Conservation (phyloP, 495 filamentous ascomycete species). For the Tricharina praecox region DNA sequence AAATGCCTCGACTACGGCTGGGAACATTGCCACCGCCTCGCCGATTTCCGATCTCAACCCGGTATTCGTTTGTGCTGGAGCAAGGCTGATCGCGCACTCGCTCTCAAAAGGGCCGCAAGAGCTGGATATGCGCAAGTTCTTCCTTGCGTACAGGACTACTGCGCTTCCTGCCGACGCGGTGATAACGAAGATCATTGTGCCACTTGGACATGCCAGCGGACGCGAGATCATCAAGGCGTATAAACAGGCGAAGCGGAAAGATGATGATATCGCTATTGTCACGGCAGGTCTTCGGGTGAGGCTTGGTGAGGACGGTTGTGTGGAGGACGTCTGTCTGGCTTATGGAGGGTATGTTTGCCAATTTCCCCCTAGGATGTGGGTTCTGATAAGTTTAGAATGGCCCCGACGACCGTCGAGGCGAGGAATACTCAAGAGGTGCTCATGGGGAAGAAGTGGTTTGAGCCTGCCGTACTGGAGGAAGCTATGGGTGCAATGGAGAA, state of each 20-base stretch:
- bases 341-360: constrained; percentile 45
- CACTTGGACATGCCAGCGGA: constrained; percentile 33
- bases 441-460: constrained; percentile 59
- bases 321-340: constrained; percentile 55
- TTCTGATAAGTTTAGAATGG: constrained; percentile 40
- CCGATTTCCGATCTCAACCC: constrained; percentile 32
- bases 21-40: constrained; percentile 31
- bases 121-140: constrained; percentile 27
- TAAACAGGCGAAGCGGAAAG: constrained; percentile 90
- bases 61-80: constrained; percentile 27
- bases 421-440: constrained; percentile 56
- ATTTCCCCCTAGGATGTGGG: constrained; percentile 8
- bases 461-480: constrained; percentile 67
- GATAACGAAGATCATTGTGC: constrained; percentile 31
- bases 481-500: constrained; percentile 70
- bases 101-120: constrained; percentile 14
- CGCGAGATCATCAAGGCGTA: constrained; percentile 60
- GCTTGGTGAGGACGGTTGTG: constrained; percentile 45
- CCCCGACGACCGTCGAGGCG: constrained; percentile 66
- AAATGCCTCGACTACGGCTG: constrained; percentile 30
- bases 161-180: constrained; percentile 27
- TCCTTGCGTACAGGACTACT: constrained; percentile 29
- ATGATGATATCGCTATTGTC: constrained; percentile 94
- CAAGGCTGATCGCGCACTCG: constrained; percentile 14
- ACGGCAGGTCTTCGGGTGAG: constrained; percentile 62